Percentiles rank a stretch among this genome's conserved stretches.
These are phyloP conservation scores for Rhododendron mucronatum DNA, from an alignment of 148 eudicot species.

Conservation along the genomic window DNA sequence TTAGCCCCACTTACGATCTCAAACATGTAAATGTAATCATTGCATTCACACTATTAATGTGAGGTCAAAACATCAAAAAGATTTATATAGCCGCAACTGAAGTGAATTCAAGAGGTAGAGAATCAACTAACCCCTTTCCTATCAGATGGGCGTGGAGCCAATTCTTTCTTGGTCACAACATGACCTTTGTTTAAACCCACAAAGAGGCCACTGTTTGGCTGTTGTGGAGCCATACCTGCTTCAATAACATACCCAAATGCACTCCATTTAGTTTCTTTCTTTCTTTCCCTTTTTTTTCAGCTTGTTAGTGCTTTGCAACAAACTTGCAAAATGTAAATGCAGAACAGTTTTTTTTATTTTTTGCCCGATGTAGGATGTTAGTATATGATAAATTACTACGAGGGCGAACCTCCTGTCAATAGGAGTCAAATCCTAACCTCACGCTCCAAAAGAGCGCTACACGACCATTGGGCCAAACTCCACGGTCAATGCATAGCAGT, in stretches of 20 bases:
- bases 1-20: not conserved
- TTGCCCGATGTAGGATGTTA: too few species aligned
- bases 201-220: slow-evolving; percentile 34
- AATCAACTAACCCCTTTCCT: slow-evolving; percentile 32
- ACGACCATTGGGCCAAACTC: too few species aligned
- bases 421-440: too few species aligned
- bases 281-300: too few species aligned
- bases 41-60: not conserved
- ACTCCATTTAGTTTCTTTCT: not conserved
- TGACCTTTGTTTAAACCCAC: slow-evolving; percentile 47
- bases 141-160: slow-evolving; percentile 37
- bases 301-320: too few species aligned
- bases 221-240: slow-evolving; percentile 40
- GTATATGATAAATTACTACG: too few species aligned
- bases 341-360: too few species aligned
- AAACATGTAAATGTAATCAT: not conserved
- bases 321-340: too few species aligned
- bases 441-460: too few species aligned
- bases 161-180: slow-evolving; percentile 35
- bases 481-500: not conserved
- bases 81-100: not conserved
- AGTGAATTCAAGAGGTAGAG: slow-evolving; percentile 42
- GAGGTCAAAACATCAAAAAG: not conserved
- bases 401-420: too few species aligned
- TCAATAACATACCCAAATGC: slow-evolving; percentile 25